Evolutionary conservation across 495 filamentous ascomycete genomes (phyloP).

Genomic region (Aspergillus heteromorphus): DNA sequence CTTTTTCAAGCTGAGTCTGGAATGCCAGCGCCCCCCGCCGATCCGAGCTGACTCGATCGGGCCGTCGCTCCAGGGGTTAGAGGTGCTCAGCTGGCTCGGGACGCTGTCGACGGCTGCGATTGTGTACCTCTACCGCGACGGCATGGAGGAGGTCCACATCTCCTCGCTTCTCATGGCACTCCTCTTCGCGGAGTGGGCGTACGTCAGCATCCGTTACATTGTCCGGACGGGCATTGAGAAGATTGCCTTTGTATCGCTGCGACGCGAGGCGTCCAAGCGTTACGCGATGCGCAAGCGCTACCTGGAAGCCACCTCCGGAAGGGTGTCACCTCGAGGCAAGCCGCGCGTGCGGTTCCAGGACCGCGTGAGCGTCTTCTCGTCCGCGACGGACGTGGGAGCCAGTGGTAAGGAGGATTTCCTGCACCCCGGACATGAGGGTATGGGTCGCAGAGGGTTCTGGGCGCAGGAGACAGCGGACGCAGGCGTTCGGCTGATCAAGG

Average conservation of each 20-base stretch:
- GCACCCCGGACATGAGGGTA: slow-evolving; percentile 23
- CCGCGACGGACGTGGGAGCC: slow-evolving; percentile 10
- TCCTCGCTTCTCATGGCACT: slow-evolving; percentile 76
- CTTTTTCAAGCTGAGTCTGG: slow-evolving; percentile 84
- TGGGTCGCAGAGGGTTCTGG: slow-evolving; percentile 35
- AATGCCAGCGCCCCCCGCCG: slow-evolving; percentile 83
- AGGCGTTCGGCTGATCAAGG: slow-evolving; percentile 35
- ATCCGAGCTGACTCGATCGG: slow-evolving; percentile 89
- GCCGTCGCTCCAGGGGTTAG: slow-evolving; percentile 78
- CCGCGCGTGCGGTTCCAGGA: slow-evolving; percentile 37
- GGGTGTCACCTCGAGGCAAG: slow-evolving; percentile 17
- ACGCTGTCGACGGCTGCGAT: slow-evolving; percentile 78
- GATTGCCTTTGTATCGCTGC: slow-evolving; percentile 70
- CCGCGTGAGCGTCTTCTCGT: slow-evolving; percentile 31
- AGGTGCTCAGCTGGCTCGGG: slow-evolving; percentile 87
- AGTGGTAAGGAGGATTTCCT: slow-evolving; percentile 10
- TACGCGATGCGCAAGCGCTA: slow-evolving; percentile 66
- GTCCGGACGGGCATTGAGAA: slow-evolving; percentile 64
- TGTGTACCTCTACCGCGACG: slow-evolving; percentile 75
- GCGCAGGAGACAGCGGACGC: slow-evolving; percentile 26
- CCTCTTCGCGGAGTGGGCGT: slow-evolving; percentile 77
- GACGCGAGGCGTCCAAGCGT: slow-evolving; percentile 66
- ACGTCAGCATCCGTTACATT: slow-evolving; percentile 61
- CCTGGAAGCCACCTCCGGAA: slow-evolving; percentile 37
- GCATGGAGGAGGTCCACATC: slow-evolving; percentile 54